A percentile compares a stretch with the other conserved stretches of the same genome.
Conservation (phyloP, 257 asterid genomes). For the Echium plantagineum region DNA sequence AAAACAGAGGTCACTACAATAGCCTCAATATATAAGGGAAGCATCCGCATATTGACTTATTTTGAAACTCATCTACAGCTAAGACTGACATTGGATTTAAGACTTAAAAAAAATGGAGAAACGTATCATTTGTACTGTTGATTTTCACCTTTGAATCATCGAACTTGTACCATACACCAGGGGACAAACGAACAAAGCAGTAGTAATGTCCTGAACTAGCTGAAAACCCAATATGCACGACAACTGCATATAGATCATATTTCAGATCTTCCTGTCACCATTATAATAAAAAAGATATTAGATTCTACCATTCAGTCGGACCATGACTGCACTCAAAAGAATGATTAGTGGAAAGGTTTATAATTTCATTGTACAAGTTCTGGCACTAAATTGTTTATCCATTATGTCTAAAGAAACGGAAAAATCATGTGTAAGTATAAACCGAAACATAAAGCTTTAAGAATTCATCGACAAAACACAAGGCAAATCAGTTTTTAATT, state of each 20-base stretch:
- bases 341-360: background rate
- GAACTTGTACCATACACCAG: conserved; percentile 64
- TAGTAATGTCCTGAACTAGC: conserved; percentile 81
- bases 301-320: background rate
- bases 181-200: conserved; percentile 58
- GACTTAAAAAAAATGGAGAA: background rate
- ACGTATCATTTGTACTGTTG: background rate
- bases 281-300: background rate
- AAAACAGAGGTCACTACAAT: background rate
- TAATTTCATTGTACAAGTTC: too few relatives aligned
- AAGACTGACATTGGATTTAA: background rate
- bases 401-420: too few relatives aligned
- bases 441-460: background rate
- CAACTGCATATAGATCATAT: conserved; percentile 63
- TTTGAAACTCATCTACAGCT: too few relatives aligned
- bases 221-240: conserved; percentile 69
- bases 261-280: conserved; percentile 45
- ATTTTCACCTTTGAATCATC: conserved; percentile 67
- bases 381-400: background rate
- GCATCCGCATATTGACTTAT: background rate
- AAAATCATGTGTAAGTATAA: too few relatives aligned
- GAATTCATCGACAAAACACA: background rate
- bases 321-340: background rate
- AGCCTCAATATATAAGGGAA: background rate
- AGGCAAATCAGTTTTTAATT: background rate